phyloP scores from a whole-genome alignment of 116 monocot genomes.

The Trichopus zeylanicus region DNA sequence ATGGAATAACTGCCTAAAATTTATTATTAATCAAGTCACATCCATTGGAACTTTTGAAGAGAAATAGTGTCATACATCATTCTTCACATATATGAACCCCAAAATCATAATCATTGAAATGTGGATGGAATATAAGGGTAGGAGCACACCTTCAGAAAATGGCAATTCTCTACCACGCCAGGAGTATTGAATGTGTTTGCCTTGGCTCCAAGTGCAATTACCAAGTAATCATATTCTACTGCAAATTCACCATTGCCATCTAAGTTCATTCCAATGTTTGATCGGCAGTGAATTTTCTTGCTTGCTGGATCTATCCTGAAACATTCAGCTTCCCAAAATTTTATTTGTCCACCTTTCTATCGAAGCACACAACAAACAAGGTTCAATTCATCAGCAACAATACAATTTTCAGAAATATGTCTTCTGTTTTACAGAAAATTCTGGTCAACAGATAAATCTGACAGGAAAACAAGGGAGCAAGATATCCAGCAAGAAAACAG shows the following conservation, averaged over 20 bases:
- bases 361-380: conserved; percentile 4
- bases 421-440: no score
- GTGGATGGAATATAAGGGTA: not conserved
- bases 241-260: conserved; percentile 83
- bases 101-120: no score
- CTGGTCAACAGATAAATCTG: no score
- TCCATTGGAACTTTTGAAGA: no score
- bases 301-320: conserved; percentile 76
- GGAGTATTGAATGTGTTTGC: conserved; percentile 90
- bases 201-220: conserved; percentile 73
- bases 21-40: no score
- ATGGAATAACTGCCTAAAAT: no score
- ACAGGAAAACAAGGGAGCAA: no score
- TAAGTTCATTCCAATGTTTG: conserved; percentile 62
- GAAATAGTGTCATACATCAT: no score
- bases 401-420: no score
- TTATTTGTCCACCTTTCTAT: conserved; percentile 66
- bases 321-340: conserved; percentile 96
- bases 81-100: no score
- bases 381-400: no score
- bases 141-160: conserved; percentile 76
- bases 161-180: conserved; percentile 82
- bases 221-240: conserved; percentile 85
- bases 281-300: conserved; percentile 69
- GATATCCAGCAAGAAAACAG: no score